Evolutionary conservation across 192 early-diverging fungal genomes (phyloP).

Genomic region (Coemansia umbellata): DNA sequence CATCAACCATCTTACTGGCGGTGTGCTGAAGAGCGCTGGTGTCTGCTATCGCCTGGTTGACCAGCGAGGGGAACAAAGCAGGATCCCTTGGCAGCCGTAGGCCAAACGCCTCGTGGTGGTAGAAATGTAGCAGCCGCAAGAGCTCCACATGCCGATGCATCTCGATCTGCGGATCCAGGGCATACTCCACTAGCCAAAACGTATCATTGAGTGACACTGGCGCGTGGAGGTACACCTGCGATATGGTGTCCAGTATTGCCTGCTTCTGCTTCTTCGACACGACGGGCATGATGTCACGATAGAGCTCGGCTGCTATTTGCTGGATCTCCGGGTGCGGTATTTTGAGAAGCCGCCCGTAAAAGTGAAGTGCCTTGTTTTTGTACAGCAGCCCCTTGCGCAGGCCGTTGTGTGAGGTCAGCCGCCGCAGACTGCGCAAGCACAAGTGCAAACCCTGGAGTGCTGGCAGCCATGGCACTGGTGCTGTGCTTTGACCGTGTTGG

Average conservation of each 20-base stretch:
- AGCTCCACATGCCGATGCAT: conserved; percentile 52
- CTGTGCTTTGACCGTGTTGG: no score
- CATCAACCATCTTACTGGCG: no score
- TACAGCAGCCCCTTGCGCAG: conserved; percentile 44
- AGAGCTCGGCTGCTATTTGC: conserved; percentile 34
- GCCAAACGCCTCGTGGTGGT: conserved; percentile 22
- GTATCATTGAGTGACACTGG: conserved; percentile 17
- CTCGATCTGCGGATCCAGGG: conserved; percentile 43
- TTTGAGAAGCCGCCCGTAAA: conserved; percentile 15
- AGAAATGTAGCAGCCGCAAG: conserved; percentile 37
- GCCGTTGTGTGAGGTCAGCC: conserved; percentile 42
- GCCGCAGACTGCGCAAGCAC: conserved; percentile 33
- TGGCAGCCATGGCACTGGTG: conserved; percentile 4
- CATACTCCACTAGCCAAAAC: conserved; percentile 38
- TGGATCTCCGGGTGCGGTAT: conserved; percentile 9
- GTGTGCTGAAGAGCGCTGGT: not conserved
- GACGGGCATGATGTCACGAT: conserved; percentile 44
- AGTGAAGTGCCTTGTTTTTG: conserved; percentile 46
- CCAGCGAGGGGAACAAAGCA: conserved; percentile 43
- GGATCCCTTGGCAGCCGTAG: conserved; percentile 29
- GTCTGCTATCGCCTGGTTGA: conserved; percentile 16
- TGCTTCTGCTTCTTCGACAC: conserved; percentile 31
- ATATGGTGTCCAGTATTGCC: conserved; percentile 14
- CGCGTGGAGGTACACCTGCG: conserved; percentile 30
- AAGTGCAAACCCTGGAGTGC: conserved; percentile 21